Base-by-base conservation (phyloP, 1,284 basidiomycete species). In the Heterobasidion occidentale region DNA sequence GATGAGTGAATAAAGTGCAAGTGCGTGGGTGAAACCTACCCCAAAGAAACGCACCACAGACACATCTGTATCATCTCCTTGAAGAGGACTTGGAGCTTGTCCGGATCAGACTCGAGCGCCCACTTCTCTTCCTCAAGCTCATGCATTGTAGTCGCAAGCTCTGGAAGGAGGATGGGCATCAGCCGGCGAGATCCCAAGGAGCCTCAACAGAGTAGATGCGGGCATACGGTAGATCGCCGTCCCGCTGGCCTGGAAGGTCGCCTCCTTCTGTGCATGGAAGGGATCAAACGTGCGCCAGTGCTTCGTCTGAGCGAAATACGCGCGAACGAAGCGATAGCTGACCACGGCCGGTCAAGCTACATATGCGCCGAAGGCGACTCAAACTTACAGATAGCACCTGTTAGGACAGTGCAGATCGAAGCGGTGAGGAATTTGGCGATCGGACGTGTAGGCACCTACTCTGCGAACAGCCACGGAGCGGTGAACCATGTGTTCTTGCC, bases 401-500 rank as follows among this genome's bases (percentile, higher is more conserved):
- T 9, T 38, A 47, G 51, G 52, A 55, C 53, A 17, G 20, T 58
- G 20, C 50, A 35, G 36, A 55, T 50, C 7, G 36, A 51, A 15
- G 45, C 3, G 45, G 45, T 20, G 45, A 49, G 11, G 49, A 3
- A 49, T 46, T 27, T 35, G n/a, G 38, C n/a, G 9, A 48, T 36
- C 3, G 36, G 7, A 35, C 11, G 27, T 27, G 27, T 27, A 27
- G 27, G 27, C 27, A 70, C 82, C 65, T 76, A 97, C 84, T 98
- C 96, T 58, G 94, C 92, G 68, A 82, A 98, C 12, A 99, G 78
- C 94, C 95, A 98, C 4, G 94, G 90, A 8, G 91, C 85, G 1
- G 82, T 88, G 68, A 94, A 94, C 96, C 96, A 99, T 0, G 87
- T 90, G 62, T 86, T 78, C 59, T 82, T 78, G 1, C 77, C 74